These are phyloP conservation scores for Royoungia palumana DNA, from an alignment of 768 basidiomycete species.

Conservation along the genomic window DNA sequence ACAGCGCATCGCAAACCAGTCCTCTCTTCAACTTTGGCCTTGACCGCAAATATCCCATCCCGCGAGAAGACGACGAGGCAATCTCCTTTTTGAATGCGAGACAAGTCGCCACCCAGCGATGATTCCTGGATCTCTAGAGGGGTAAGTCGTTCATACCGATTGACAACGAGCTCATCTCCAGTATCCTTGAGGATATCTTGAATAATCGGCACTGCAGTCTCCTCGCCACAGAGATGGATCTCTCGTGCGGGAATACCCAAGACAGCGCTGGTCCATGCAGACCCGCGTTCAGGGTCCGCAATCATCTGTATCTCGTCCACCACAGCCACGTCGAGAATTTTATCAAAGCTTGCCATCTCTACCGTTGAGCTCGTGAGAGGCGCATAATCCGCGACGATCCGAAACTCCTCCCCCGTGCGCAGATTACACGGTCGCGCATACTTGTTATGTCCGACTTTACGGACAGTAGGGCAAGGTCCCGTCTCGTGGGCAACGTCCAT, in stretches of 20 bases:
- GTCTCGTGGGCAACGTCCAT: conserved; percentile 23
- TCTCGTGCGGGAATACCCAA: conserved; percentile 74
- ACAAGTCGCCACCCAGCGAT: conserved; percentile 60
- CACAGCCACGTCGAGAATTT: conserved; percentile 72
- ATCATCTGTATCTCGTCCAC: conserved; percentile 99
- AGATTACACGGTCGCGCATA: conserved; percentile 76
- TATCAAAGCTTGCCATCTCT: conserved; percentile 70
- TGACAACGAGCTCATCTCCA: conserved; percentile 78
- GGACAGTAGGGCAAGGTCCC: conserved; percentile 24
- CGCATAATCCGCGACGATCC: conserved; percentile 57
- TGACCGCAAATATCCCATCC: conserved; percentile 69
- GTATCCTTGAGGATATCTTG: conserved; percentile 62
- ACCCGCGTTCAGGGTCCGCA: conserved; percentile 71
- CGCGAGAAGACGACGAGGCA: conserved; percentile 88
- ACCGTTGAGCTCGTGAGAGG: conserved; percentile 80
- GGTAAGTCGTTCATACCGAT: conserved; percentile 84
- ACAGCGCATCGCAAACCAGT: conserved; percentile 85
- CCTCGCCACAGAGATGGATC: conserved; percentile 94
- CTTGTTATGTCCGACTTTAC: conserved; percentile 40
- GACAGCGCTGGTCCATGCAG: conserved; percentile 79
- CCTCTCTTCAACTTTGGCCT: conserved; percentile 61
- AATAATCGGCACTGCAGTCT: conserved; percentile 83
- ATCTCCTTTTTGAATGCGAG: conserved; percentile 72
- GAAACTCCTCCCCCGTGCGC: conserved; percentile 87
- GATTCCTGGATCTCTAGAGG: conserved; percentile 70